Base-by-base conservation (phyloP, 2,329 filamentous ascomycete genomes). In the Rhytidhysteron rufulum region DNA sequence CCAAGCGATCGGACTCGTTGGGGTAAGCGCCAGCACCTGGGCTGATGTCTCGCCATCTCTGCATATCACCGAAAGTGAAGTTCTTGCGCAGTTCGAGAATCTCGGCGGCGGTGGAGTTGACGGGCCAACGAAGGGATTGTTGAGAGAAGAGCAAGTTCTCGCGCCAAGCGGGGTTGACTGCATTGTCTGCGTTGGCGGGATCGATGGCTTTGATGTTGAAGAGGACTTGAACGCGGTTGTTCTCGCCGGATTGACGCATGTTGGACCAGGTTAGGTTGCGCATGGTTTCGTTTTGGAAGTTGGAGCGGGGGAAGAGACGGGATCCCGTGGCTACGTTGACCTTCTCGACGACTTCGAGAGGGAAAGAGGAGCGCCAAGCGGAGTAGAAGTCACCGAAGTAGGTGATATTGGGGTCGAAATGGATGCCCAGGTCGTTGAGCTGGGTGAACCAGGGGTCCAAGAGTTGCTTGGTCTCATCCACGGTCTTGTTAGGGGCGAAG, bases 251-350 rank as follows among this genome's bases (percentile, higher is more conserved):
- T 21, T 20, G 2, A 7, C 41, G 37, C 25, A 43, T 39, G 3
- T 45, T 42, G 2, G 65, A 60, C 0, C 78, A 68, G 3, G 75
- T 45, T 40, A 63, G 70, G 0, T 46, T 34, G 7, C 25, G 30
- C 27, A 63, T 53, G 0, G 63, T 39, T 2, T 51, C 51, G 31
- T 67, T 66, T 11, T 51, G 50, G 54, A 61, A 71, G 43, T 66
- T 67, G 11, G 54, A 52, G 18, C 59, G 58, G 2, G 71, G 69
- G 3, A 79, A 41, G 1, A 79, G 58, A 10, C 74, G 60, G 1
- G 74, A 78, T 0, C 66, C 70, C 4, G 71, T 34, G 17, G 68
- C 62, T 0, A 43, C 31, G 27, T 69, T 63, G 18, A 39, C 45
- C 0, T 72, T 71, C 0, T 67, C 68, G 0, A 52, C 35, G 0